These are phyloP conservation scores for Aspergillus indologenus DNA, from an alignment of 495 filamentous ascomycete species.

Conservation along the genomic window DNA sequence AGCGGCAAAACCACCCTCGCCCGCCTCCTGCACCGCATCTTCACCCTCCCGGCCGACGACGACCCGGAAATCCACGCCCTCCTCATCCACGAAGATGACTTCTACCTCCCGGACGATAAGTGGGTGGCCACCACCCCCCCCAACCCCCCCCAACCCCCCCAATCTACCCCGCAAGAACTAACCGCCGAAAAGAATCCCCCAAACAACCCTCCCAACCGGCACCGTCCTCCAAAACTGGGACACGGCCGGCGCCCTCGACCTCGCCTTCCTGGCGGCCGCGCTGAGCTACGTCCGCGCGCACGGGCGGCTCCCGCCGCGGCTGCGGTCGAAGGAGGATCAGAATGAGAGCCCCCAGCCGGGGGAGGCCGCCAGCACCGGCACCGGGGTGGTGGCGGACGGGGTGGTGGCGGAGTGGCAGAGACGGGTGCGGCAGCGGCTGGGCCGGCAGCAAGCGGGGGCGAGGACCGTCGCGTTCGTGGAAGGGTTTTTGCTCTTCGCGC, in stretches of 20 bases:
- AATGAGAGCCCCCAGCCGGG: slow-evolving; percentile 47
- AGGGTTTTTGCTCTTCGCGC: slow-evolving; percentile 77
- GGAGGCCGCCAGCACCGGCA: slow-evolving; percentile 48
- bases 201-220: slow-evolving; percentile 38
- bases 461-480: slow-evolving; percentile 59
- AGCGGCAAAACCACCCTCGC: slow-evolving; percentile 80
- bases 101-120: slow-evolving; percentile 76
- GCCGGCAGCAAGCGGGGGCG: neutral
- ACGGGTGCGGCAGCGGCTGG: neutral
- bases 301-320: slow-evolving; percentile 61
- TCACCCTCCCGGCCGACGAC: slow-evolving; percentile 40
- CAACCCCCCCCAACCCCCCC: neutral
- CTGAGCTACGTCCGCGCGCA: slow-evolving; percentile 60
- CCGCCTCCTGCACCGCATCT: slow-evolving; percentile 68
- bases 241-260: slow-evolving; percentile 68
- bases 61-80: slow-evolving; percentile 55
- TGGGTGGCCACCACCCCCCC: slow-evolving; percentile 32
- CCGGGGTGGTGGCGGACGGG: slow-evolving; percentile 9
- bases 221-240: slow-evolving; percentile 79
- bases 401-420: slow-evolving; percentile 10
- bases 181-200: slow-evolving; percentile 45
- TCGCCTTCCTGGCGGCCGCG: slow-evolving; percentile 57
- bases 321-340: slow-evolving; percentile 74
- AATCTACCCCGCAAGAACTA: neutral
- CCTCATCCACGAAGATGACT: slow-evolving; percentile 91